phyloP scores from a whole-genome alignment of 805 yeast species.

The Lipomyces sp. region DNA sequence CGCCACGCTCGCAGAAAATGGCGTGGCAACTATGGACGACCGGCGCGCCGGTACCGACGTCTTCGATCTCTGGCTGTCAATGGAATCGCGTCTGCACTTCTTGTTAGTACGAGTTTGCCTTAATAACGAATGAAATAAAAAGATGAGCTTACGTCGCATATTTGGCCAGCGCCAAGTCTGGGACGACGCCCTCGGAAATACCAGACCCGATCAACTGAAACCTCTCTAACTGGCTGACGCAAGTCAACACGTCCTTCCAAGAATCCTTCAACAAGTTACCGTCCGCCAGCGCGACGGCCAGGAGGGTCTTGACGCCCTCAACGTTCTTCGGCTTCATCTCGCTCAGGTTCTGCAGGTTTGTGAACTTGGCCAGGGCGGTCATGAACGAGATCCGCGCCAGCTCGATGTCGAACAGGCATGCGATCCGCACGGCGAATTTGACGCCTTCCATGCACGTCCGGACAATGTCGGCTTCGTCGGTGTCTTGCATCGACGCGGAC shows the following conservation, averaged over 20 bases:
- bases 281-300: constrained; percentile 73
- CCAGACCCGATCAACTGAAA: constrained; percentile 85
- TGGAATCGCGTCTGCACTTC: constrained; percentile 28
- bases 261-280: constrained; percentile 71
- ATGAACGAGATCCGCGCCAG: constrained; percentile 86
- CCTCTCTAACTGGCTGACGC: constrained; percentile 88
- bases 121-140: neutral
- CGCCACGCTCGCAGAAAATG: constrained; percentile 35
- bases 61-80: constrained; percentile 28
- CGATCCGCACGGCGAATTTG: constrained; percentile 72
- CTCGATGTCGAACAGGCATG: constrained; percentile 78
- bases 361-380: constrained; percentile 83
- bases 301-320: constrained; percentile 67
- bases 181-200: constrained; percentile 74
- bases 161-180: constrained; percentile 79
- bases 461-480: constrained; percentile 65
- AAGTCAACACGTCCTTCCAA: constrained; percentile 79
- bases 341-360: constrained; percentile 71
- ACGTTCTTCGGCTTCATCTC: constrained; percentile 78
- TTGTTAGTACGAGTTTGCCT: neutral
- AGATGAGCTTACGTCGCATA: constrained; percentile 42
- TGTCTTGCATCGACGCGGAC: constrained; percentile 89
- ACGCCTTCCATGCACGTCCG: constrained; percentile 77
- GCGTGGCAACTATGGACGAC: constrained; percentile 8
- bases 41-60: constrained; percentile 12